phyloP scores from a whole-genome alignment of 495 filamentous ascomycete genomes.

The Xylaria flabelliformis region DNA sequence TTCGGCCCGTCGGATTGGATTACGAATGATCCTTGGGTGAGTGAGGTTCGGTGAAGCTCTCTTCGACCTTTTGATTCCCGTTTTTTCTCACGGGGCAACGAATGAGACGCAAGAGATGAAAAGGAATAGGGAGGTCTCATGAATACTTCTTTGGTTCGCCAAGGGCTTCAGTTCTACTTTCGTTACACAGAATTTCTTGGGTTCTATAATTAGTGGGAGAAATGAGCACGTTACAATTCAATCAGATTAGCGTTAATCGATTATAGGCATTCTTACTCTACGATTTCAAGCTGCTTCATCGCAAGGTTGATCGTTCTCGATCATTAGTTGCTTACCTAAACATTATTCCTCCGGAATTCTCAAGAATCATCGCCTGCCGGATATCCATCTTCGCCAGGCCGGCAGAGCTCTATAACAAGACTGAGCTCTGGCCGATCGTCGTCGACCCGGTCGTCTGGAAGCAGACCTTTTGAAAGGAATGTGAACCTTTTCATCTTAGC shows the following conservation, averaged over 20 bases:
- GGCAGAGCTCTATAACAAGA: slow-evolving; percentile 19
- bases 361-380: neutral
- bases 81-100: neutral
- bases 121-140: neutral
- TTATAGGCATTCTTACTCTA: neutral
- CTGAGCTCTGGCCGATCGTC: neutral
- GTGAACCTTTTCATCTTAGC: slow-evolving; percentile 19
- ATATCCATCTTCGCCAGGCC: slow-evolving; percentile 17
- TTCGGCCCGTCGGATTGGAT: slow-evolving; percentile 8
- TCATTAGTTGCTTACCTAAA: neutral
- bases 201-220: neutral
- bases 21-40: neutral
- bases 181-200: neutral
- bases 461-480: slow-evolving; percentile 15
- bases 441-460: neutral
- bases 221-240: neutral
- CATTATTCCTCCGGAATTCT: neutral
- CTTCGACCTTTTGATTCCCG: neutral
- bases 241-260: neutral
- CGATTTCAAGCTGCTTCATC: neutral
- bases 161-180: neutral
- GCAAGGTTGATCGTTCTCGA: neutral
- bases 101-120: neutral
- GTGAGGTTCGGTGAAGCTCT: slow-evolving; percentile 18
- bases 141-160: neutral